A percentile compares a stretch with the other conserved stretches of the same genome.
phyloP scores from a whole-genome alignment of 2,329 filamentous ascomycete species.

The Phaeosphaeriaceae sp. region DNA sequence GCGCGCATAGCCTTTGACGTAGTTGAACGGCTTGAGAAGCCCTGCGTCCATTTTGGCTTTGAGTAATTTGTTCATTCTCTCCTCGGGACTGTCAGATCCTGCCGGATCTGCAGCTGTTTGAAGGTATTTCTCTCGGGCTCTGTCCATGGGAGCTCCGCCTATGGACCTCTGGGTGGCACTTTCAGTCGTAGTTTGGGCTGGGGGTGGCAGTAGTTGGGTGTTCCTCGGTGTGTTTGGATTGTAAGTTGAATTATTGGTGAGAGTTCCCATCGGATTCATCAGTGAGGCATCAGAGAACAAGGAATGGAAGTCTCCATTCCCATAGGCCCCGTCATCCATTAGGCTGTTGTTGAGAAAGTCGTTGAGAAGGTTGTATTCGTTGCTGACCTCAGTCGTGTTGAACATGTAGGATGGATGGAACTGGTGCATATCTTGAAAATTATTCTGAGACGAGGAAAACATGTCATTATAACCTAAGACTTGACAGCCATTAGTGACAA shows the following conservation, averaged over 20 bases:
- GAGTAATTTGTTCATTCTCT: conserved; percentile 92
- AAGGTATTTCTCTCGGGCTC: conserved; percentile 85
- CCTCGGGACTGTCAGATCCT: conserved; percentile 82
- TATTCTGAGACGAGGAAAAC: conserved; percentile 74
- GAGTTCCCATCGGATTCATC: conserved; percentile 51
- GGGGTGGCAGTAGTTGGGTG: conserved; percentile 49
- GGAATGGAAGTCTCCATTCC: conserved; percentile 54
- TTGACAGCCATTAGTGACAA: conserved; percentile 51
- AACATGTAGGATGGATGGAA: conserved; percentile 97
- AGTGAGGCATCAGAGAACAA: conserved; percentile 67
- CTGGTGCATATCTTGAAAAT: conserved; percentile 92
- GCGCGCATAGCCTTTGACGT: conserved; percentile 92
- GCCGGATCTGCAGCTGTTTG: conserved; percentile 95
- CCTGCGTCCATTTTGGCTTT: conserved; percentile 97
- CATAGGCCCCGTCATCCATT: conserved; percentile 70
- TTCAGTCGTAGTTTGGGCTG: conserved; percentile 53
- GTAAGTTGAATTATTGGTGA: conserved; percentile 41
- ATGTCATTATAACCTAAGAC: conserved; percentile 86
- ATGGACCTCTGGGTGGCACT: conserved; percentile 67
- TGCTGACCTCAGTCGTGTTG: conserved; percentile 88
- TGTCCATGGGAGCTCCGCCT: conserved; percentile 70
- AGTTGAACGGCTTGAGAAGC: conserved; percentile 95
- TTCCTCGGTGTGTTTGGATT: conserved; percentile 56
- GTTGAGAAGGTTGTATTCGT: conserved; percentile 95
- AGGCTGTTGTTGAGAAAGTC: conserved; percentile 94